Conservation (phyloP, 306 rosid genomes). For the Pyrus betulifolia region DNA sequence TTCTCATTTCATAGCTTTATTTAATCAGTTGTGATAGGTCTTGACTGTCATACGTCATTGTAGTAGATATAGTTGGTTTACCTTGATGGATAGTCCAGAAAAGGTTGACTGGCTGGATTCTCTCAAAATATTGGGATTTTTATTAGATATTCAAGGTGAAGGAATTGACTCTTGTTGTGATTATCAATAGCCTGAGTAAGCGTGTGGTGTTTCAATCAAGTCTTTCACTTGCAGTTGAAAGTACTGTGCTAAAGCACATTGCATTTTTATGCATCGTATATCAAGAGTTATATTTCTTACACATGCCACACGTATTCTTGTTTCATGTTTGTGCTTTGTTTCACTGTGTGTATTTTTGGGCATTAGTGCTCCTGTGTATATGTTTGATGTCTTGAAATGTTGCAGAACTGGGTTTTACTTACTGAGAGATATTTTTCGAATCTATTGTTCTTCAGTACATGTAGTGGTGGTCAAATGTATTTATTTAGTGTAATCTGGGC, state of each 20-base stretch:
- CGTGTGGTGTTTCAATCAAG: background rate
- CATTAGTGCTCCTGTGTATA: background rate
- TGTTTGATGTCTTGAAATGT: background rate
- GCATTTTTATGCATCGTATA: background rate
- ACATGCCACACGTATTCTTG: background rate
- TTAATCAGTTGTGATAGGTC: background rate
- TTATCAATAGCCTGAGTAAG: background rate
- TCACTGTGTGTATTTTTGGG: background rate
- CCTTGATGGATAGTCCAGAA: background rate
- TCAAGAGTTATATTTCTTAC: background rate
- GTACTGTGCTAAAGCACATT: background rate
- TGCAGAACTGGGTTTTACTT: slow-evolving; percentile 6
- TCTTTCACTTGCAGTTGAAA: background rate
- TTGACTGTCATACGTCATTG: background rate
- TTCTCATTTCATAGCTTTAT: background rate
- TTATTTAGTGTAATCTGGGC: background rate
- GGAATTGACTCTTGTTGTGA: background rate
- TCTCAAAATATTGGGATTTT: background rate
- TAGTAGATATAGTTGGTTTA: background rate
- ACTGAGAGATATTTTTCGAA: background rate
- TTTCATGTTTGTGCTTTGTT: background rate
- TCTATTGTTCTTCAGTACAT: background rate
- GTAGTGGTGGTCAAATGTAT: background rate
- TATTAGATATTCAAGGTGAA: background rate
- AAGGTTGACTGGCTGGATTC: background rate